Evolutionary conservation across 164 flowering plant genomes (phyloP).

Genomic region (Hamamelis virginiana): DNA sequence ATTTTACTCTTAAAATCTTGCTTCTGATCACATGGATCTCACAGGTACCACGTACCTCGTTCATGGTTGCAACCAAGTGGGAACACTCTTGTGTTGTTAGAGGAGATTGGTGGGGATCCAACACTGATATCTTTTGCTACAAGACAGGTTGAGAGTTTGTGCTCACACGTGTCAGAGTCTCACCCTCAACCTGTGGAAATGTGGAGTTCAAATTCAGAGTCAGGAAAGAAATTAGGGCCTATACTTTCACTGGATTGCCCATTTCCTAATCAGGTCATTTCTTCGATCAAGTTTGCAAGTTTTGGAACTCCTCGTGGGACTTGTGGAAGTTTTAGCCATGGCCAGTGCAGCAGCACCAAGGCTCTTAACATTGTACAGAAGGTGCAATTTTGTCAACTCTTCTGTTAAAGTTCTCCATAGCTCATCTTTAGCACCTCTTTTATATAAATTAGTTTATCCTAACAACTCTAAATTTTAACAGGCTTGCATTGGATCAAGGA

Average conservation of each 20-base stretch:
- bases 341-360: slow-evolving; percentile 59
- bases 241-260: slow-evolving; percentile 66
- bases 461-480: slow-evolving; percentile 23
- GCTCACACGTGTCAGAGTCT: slow-evolving; percentile 66
- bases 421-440: not conserved
- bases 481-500: slow-evolving; percentile 82
- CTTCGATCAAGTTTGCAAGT: slow-evolving; percentile 87
- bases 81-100: slow-evolving; percentile 79
- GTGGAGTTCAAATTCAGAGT: slow-evolving; percentile 44
- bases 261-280: slow-evolving; percentile 57
- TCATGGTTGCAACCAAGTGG: slow-evolving; percentile 74
- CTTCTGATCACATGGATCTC: slow-evolving; percentile 13
- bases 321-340: slow-evolving; percentile 77
- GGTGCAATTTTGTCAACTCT: slow-evolving; percentile 34
- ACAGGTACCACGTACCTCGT: slow-evolving; percentile 87
- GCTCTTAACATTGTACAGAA: slow-evolving; percentile 68
- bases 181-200: slow-evolving; percentile 74
- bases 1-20: not conserved
- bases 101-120: slow-evolving; percentile 90
- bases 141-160: slow-evolving; percentile 47
- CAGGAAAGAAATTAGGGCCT: slow-evolving; percentile 44
- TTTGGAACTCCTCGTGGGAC: slow-evolving; percentile 83
- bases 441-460: not conserved
- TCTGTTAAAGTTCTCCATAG: not conserved
- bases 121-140: slow-evolving; percentile 59